These are phyloP conservation scores for Dryas alaskensis DNA, from an alignment of 306 rosid genomes.

Conservation along the genomic window DNA sequence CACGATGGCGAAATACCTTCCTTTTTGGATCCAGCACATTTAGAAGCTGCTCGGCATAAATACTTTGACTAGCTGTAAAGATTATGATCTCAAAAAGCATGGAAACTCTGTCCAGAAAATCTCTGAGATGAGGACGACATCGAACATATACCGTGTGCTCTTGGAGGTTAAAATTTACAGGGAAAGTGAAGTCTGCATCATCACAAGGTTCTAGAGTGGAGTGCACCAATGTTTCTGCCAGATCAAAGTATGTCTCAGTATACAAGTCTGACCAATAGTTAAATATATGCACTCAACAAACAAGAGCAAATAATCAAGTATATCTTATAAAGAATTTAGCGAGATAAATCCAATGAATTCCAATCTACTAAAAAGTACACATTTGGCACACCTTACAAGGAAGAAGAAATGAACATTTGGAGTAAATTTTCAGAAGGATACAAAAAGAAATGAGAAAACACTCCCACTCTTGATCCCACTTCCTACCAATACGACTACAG, in stretches of 20 bases:
- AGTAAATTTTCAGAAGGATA: not conserved
- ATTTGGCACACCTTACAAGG: not conserved
- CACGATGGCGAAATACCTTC: constrained; percentile 92
- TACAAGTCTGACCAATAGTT: not conserved
- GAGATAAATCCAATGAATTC: not conserved
- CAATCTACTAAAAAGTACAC: not conserved
- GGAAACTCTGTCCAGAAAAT: constrained; percentile 76
- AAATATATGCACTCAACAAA: not conserved
- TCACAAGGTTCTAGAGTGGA: constrained; percentile 88
- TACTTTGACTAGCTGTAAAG: constrained; percentile 98
- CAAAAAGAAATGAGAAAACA: not conserved
- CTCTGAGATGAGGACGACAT: constrained; percentile 93
- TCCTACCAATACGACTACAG: not conserved
- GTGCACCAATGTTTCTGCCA: constrained; percentile 97
- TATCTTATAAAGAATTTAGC: not conserved
- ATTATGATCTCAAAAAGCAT: constrained; percentile 83
- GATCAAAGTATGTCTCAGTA: constrained; percentile 29
- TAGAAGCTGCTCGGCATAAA: constrained; percentile 96
- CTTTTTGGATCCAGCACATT: constrained; percentile 96
- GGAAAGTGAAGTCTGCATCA: constrained; percentile 87
- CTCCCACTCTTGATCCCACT: not conserved
- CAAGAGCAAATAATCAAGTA: not conserved
- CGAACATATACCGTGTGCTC: constrained; percentile 91
- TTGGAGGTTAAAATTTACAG: constrained; percentile 83
- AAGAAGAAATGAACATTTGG: not conserved